phyloP scores from a whole-genome alignment of 306 rosid species.

The Glycyrrhiza uralensis region DNA sequence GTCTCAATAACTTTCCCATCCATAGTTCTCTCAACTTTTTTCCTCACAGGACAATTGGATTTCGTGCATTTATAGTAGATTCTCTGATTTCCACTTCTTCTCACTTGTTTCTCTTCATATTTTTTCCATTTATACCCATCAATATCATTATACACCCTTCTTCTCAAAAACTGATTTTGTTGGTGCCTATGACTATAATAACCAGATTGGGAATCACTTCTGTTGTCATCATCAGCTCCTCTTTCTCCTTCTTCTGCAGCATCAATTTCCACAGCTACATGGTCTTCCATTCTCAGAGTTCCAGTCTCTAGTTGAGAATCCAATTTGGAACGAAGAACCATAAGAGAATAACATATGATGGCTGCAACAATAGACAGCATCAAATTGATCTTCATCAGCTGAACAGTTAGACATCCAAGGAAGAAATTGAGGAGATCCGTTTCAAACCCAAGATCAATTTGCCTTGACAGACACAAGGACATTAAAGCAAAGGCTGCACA shows the following conservation, averaged over 20 bases:
- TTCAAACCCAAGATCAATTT: conserved; percentile 23
- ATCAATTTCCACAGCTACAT: conserved; percentile 19
- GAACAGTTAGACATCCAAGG: conserved; percentile 27
- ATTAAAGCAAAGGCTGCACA: conserved; percentile 19
- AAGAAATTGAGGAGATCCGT: conserved; percentile 27
- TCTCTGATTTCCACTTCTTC: conserved; percentile 61
- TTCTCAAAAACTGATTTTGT: conserved; percentile 34
- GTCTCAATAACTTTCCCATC: conserved; percentile 67
- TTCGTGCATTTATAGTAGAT: conserved; percentile 73
- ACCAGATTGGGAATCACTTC: conserved; percentile 18
- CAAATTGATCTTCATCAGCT: conserved; percentile 25
- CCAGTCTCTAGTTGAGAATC: not conserved
- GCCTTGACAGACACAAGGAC: conserved; percentile 27
- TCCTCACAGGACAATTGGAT: conserved; percentile 63
- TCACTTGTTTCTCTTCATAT: conserved; percentile 65
- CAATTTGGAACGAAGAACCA: conserved; percentile 2
- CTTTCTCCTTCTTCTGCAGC: not conserved
- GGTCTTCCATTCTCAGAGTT: not conserved
- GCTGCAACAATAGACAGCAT: conserved; percentile 10
- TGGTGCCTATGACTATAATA: conserved; percentile 8
- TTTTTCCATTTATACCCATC: conserved; percentile 83
- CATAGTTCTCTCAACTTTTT: conserved; percentile 57
- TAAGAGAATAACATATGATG: conserved; percentile 5
- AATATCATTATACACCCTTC: conserved; percentile 34
- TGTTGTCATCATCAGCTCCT: not conserved